phyloP scores from a whole-genome alignment of 176 grass and related monocot genomes.

The Phyllostachys edulis region DNA sequence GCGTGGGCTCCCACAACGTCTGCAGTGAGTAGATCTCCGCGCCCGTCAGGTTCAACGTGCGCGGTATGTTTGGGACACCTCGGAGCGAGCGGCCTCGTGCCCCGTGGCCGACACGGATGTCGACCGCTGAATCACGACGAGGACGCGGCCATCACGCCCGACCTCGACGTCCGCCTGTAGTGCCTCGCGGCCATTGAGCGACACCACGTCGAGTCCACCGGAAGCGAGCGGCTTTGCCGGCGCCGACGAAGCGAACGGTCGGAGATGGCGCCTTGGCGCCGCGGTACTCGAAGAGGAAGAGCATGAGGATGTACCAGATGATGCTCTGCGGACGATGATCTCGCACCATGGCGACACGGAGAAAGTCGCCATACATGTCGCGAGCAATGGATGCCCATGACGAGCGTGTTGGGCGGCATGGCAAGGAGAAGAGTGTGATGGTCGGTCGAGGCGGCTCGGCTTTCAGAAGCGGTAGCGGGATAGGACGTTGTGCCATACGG shows the following conservation, averaged over 20 bases:
- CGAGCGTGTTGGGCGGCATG: slow-evolving; percentile 94
- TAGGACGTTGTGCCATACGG: slow-evolving; percentile 75
- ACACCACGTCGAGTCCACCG: slow-evolving; percentile 86
- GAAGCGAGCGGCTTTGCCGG: slow-evolving; percentile 77
- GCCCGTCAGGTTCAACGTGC: slow-evolving; percentile 80
- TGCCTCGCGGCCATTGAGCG: slow-evolving; percentile 82
- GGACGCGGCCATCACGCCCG: slow-evolving; percentile 69
- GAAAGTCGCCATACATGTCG: slow-evolving; percentile 95
- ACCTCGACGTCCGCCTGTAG: slow-evolving; percentile 92
- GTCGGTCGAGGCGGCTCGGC: slow-evolving; percentile 50
- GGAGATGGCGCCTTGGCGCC: slow-evolving; percentile 87
- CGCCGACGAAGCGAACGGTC: too few relatives aligned
- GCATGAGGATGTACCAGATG: slow-evolving; percentile 98
- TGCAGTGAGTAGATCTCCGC: slow-evolving; percentile 98
- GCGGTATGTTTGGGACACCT: slow-evolving; percentile 44
- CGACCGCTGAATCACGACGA: slow-evolving; percentile 45
- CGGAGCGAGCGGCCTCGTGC: slow-evolving; percentile 30
- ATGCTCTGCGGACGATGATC: slow-evolving; percentile 98
- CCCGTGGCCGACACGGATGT: slow-evolving; percentile 49
- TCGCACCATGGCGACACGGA: slow-evolving; percentile 90
- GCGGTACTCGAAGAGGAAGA: slow-evolving; percentile 99
- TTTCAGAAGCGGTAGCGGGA: slow-evolving; percentile 48
- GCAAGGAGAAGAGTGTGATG: slow-evolving; percentile 97
- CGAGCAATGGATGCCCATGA: slow-evolving; percentile 97
- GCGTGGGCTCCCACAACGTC: slow-evolving; percentile 86